phyloP scores from a whole-genome alignment of 2,329 filamentous ascomycete genomes.

The Ceratocystis destructans region DNA sequence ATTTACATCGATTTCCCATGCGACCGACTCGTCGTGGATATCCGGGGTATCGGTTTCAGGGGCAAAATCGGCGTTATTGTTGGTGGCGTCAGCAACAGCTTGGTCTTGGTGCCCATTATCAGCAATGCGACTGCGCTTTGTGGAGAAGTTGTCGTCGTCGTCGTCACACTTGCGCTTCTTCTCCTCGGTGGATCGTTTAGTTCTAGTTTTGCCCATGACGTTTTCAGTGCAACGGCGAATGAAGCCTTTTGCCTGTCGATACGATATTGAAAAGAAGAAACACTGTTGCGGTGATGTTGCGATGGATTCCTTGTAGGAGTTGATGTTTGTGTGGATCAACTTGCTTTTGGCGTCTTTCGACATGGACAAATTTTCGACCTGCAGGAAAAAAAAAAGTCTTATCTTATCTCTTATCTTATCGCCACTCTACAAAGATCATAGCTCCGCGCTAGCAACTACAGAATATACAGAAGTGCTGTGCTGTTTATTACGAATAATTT shows the following conservation, averaged over 20 bases:
- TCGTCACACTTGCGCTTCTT: slow-evolving; percentile 31
- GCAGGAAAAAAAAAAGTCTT: neutral
- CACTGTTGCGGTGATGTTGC: neutral
- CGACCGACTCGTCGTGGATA: slow-evolving; percentile 7
- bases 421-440: neutral
- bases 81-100: neutral
- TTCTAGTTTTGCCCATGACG: slow-evolving; percentile 33
- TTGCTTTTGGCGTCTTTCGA: neutral
- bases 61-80: slow-evolving; percentile 7
- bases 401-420: slow-evolving; percentile 23
- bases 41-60: neutral
- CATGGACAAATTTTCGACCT: slow-evolving; percentile 12
- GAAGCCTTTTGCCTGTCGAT: neutral
- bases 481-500: too few relatives aligned
- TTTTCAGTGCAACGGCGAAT: slow-evolving; percentile 13
- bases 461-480: neutral
- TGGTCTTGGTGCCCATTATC: slow-evolving; percentile 19
- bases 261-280: neutral
- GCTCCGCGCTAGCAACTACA: neutral
- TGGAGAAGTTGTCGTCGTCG: slow-evolving; percentile 20
- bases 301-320: neutral
- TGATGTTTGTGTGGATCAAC: neutral
- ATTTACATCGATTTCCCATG: slow-evolving; percentile 17
- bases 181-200: slow-evolving; percentile 31
- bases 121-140: slow-evolving; percentile 22